Evolutionary conservation across 371 early-diverging fungal species (phyloP).

Genomic region (Syncephalastrum sp.): DNA sequence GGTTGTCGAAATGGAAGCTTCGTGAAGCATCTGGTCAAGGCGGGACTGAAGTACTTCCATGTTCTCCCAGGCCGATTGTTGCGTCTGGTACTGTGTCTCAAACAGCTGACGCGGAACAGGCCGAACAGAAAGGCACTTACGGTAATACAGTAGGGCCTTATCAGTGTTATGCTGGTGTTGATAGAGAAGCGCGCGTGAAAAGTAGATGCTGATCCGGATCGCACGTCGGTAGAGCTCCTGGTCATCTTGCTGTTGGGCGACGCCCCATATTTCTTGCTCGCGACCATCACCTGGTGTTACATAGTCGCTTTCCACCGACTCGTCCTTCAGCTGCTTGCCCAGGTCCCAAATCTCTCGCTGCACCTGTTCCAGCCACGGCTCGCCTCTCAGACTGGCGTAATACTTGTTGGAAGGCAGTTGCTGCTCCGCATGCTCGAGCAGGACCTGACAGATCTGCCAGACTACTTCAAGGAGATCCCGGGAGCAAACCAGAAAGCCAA

Average conservation of each 20-base stretch:
- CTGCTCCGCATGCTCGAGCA: conserved; percentile 26
- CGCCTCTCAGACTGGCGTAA: too few species aligned
- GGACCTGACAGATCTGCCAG: conserved; percentile 30
- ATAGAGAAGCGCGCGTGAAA: conserved; percentile 36
- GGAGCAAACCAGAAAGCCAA: conserved; percentile 11
- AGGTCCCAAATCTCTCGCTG: conserved; percentile 30
- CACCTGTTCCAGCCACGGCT: conserved; percentile 28
- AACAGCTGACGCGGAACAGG: conserved; percentile 1
- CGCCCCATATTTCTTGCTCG: too few species aligned
- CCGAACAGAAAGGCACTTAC: conserved; percentile 18
- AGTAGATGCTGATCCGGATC: conserved; percentile 39
- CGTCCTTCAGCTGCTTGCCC: conserved; percentile 40
- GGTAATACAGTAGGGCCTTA: conserved; percentile 24
- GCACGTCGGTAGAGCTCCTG: conserved; percentile 32
- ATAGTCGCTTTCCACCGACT: conserved; percentile 21
- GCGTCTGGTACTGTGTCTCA: conserved; percentile 9
- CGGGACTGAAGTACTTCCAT: not conserved
- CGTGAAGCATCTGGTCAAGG: conserved; percentile 1
- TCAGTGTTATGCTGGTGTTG: conserved; percentile 20
- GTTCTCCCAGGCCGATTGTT: conserved; percentile 6
- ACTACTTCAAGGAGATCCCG: conserved; percentile 26
- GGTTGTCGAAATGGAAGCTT: conserved; percentile 8
- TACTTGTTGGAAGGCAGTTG: too few species aligned
- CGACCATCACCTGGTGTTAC: not conserved
- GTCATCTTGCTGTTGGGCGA: too few species aligned